Conservation (phyloP, 768 basidiomycete genomes). For the Leccinum subtestaceum region DNA sequence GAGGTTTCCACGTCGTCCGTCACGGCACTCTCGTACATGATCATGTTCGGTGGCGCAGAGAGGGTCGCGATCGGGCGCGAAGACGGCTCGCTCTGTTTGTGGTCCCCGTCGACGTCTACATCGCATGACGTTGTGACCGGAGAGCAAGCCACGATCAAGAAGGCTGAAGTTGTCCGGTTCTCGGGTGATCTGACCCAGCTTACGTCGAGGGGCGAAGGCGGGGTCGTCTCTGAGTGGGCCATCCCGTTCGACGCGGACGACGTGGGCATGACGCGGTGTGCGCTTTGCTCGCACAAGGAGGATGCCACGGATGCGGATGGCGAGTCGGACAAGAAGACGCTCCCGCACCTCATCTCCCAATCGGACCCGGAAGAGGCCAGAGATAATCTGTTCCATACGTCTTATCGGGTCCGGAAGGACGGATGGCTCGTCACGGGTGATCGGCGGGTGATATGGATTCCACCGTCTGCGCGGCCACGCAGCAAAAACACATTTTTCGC, state of each 20-base stretch:
- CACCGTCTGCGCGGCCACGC: slow-evolving; percentile 1
- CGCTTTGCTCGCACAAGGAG: too few species aligned
- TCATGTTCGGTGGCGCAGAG: neutral
- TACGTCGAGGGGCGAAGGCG: neutral
- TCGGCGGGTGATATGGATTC: slow-evolving; percentile 16
- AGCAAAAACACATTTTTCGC: slow-evolving; percentile 7
- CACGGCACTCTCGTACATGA: slow-evolving; percentile 16
- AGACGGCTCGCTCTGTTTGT: slow-evolving; percentile 19
- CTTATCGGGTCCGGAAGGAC: slow-evolving; percentile 18
- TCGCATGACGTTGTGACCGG: slow-evolving; percentile 8
- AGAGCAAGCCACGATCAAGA: slow-evolving; percentile 6
- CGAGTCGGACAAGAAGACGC: too few species aligned
- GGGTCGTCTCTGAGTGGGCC: slow-evolving; percentile 7
- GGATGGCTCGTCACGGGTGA: slow-evolving; percentile 21
- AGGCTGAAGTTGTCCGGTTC: slow-evolving; percentile 8
- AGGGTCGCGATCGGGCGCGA: slow-evolving; percentile 17
- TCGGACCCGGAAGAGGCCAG: slow-evolving; percentile 8
- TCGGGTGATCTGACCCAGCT: slow-evolving; percentile 5
- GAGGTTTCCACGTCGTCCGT: slow-evolving; percentile 7
- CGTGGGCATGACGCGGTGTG: neutral
- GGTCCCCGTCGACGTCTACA: slow-evolving; percentile 15
- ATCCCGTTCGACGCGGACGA: slow-evolving; percentile 3
- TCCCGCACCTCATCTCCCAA: slow-evolving; percentile 8
- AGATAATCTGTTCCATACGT: slow-evolving; percentile 7
- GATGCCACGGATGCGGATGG: too few species aligned